Base-by-base conservation (phyloP, 2,329 filamentous ascomycete genomes). In the Sporothrix humicola region DNA sequence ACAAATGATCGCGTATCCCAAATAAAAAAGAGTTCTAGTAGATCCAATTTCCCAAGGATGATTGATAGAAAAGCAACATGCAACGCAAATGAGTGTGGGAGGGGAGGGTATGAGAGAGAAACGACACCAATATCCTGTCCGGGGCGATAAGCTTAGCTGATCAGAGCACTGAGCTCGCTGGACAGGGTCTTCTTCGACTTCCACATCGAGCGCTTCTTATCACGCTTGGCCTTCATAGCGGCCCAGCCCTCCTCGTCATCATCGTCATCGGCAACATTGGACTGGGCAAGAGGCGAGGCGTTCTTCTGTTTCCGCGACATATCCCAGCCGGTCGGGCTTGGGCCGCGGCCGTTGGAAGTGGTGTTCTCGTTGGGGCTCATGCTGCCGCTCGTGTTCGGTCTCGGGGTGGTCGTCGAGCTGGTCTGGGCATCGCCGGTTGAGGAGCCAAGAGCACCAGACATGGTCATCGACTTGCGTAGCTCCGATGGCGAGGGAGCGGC, bases 201-300 rank as follows among this genome's bases (percentile, higher is more conserved):
- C 90, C 90, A 92, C 50, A 87, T 76, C n/a, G 87, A 88, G 78
- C 87, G 87, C 83, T 91, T 92, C 84, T 91, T 88, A 73, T 91
- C 89, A 73, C 89, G 85, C 83, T 91, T 91, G 73, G 88, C 88
- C 79, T 89, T 89, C 89, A 92, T 91, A 44, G 89, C 88, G 75
- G 88, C 89, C 90, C 90, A 92, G 17, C 89, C 90, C 78, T 91
- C 85, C 71, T 92, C 90, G 44, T 77, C 88, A 66, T 92, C 90
- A 46, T 91, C 88, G 15, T 82, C 82, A 26, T 82, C 83, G 42
- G 82, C 81, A 3, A 83, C 80, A 4, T 80, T 81, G 1, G 83
- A 79, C 73, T 84, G 82, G 48, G 79, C 78, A 2, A 83, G 80
- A 2, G 82, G 80, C 73, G 81, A 85, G 42, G 81, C 80, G 70